Percentiles rank a stretch among this genome's conserved stretches.
Evolutionary conservation across 2,329 filamentous ascomycete genomes (phyloP).

Genomic region (Juglanconis oblonga): DNA sequence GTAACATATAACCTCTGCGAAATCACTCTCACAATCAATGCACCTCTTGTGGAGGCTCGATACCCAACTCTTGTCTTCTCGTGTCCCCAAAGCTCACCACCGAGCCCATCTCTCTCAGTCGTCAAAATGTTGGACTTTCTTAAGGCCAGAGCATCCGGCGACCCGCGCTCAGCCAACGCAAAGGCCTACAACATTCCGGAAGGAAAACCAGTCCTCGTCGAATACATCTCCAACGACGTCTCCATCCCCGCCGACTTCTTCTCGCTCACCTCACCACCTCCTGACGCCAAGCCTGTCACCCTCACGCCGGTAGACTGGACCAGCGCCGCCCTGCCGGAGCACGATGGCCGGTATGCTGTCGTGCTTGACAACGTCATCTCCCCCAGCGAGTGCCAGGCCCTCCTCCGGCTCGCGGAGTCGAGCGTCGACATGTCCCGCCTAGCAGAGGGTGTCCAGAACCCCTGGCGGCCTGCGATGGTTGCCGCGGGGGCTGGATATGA

Average conservation of each 20-base stretch:
- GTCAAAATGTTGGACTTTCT: conserved; percentile 9
- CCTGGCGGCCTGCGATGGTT: conserved; percentile 68
- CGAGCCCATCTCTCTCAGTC: not conserved
- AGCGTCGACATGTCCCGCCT: conserved; percentile 43
- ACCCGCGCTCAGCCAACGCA: conserved; percentile 12
- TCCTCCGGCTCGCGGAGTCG: conserved; percentile 51
- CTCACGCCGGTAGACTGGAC: conserved; percentile 53
- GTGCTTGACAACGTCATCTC: conserved; percentile 63
- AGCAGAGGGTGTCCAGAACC: conserved; percentile 20
- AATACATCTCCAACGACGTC: conserved; percentile 33
- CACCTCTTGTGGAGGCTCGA: no score
- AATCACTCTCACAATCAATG: no score
- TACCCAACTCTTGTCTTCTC: no score
- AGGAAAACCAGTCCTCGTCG: conserved; percentile 7
- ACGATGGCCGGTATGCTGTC: conserved; percentile 53
- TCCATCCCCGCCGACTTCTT: conserved; percentile 46
- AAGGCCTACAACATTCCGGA: conserved; percentile 11
- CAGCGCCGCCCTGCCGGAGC: conserved; percentile 47
- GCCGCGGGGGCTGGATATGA: conserved; percentile 63
- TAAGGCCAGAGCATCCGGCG: not conserved
- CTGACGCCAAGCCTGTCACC: conserved; percentile 41
- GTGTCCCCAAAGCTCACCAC: no score
- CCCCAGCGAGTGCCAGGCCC: conserved; percentile 57
- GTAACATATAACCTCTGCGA: no score
- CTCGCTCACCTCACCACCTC: conserved; percentile 31